These are phyloP conservation scores for Dipodascopsis tothii DNA, from an alignment of 805 yeast genomes.

Conservation along the genomic window DNA sequence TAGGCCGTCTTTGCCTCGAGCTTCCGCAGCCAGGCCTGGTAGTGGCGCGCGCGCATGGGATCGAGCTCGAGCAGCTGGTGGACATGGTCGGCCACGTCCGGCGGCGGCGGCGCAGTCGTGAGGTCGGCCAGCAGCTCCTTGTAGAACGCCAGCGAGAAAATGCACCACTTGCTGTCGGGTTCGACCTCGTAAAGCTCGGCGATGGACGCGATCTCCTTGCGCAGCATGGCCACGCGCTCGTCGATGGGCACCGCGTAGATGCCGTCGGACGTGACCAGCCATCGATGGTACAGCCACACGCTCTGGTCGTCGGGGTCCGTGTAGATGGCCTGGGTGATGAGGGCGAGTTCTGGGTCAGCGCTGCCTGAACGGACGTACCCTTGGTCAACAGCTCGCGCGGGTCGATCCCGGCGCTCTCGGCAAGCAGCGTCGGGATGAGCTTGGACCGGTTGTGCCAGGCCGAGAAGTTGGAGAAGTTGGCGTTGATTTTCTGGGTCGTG, in stretches of 20 bases:
- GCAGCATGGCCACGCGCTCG: conserved; percentile 37
- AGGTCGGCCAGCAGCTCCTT: conserved; percentile 27
- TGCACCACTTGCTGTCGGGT: conserved; percentile 65
- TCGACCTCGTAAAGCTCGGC: conserved; percentile 67
- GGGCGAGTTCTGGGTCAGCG: conserved; percentile 51
- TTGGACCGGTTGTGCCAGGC: conserved; percentile 91
- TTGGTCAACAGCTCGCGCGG: conserved; percentile 21
- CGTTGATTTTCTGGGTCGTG: conserved; percentile 70
- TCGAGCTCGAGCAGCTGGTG: conserved; percentile 46
- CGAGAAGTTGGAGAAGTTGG: conserved; percentile 82
- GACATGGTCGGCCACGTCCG: conserved; percentile 31
- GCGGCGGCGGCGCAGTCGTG: conserved; percentile 15
- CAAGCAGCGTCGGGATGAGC: conserved; percentile 50
- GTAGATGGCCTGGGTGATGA: conserved; percentile 74
- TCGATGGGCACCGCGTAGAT: conserved; percentile 28
- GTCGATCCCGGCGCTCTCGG: conserved; percentile 18
- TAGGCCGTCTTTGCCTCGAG: not conserved
- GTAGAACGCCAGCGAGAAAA: conserved; percentile 50
- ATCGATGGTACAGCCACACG: conserved; percentile 79
- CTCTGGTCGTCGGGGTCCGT: conserved; percentile 94
- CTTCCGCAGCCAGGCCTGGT: conserved; percentile 26
- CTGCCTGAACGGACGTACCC: conserved; percentile 15
- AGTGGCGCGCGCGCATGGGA: conserved; percentile 58
- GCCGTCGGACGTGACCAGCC: conserved; percentile 49
- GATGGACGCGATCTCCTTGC: conserved; percentile 42